Percentiles rank a stretch among this genome's conserved stretches.
Evolutionary conservation across 1,284 basidiomycete genomes (phyloP).

Genomic region (Ceratobasidium sp.): DNA sequence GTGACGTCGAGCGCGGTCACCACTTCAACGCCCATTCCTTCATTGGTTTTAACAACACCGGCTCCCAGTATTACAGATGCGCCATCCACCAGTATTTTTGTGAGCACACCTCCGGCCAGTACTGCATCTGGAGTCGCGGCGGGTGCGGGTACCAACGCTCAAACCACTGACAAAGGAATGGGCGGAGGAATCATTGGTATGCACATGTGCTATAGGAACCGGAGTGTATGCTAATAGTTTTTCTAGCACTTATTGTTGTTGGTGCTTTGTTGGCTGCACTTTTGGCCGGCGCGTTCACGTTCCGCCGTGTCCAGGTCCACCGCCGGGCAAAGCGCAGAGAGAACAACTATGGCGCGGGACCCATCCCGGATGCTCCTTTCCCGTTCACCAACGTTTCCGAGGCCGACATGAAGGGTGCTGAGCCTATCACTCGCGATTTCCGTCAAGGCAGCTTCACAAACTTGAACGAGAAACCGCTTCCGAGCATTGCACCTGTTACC

Average conservation of each 20-base stretch:
- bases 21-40: background rate
- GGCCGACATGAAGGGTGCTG: conserved; percentile 36
- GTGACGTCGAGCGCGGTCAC: conserved; percentile 2
- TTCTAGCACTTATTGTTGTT: conserved; percentile 43
- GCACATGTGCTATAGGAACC: background rate
- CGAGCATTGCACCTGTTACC: conserved; percentile 28
- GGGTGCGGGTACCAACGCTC: conserved; percentile 1
- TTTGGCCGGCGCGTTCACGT: conserved; percentile 36
- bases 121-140: conserved; percentile 22
- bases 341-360: conserved; percentile 35
- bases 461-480: conserved; percentile 31
- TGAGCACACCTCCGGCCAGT: background rate
- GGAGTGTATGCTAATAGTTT: background rate
- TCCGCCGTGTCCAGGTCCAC: conserved; percentile 39
- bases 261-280: conserved; percentile 42
- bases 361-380: conserved; percentile 37
- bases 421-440: conserved; percentile 27
- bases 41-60: conserved; percentile 3
- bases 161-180: conserved; percentile 30
- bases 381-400: conserved; percentile 45
- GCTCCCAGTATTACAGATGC: background rate
- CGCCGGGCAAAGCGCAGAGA: conserved; percentile 40
- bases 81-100: conserved; percentile 6
- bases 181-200: conserved; percentile 42
- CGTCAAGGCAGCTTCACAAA: conserved; percentile 3